phyloP scores from a whole-genome alignment of 202 grass and related monocot genomes.

The Digitaria exilis region DNA sequence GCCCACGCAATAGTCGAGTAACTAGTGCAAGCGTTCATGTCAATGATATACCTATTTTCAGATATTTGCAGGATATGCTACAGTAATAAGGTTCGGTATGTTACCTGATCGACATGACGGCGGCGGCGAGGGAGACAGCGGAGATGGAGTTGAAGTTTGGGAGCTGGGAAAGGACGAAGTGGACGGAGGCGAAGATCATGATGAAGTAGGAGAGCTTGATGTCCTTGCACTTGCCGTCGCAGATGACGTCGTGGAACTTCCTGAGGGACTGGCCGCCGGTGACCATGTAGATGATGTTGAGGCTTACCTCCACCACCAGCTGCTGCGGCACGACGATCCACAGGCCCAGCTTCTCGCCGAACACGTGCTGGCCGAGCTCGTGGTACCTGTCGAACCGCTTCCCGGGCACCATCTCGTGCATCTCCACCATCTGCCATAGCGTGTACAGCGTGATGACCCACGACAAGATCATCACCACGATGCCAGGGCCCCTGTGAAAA shows the following conservation, averaged over 20 bases:
- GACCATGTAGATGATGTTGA: conserved; percentile 55
- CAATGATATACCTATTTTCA: neutral
- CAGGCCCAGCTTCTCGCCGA: conserved; percentile 54
- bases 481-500: conserved; percentile 37
- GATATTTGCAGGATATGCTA: neutral
- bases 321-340: conserved; percentile 52
- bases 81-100: neutral
- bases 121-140: conserved; percentile 33
- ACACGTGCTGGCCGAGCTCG: conserved; percentile 52
- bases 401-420: conserved; percentile 47
- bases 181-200: conserved; percentile 40
- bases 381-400: conserved; percentile 58
- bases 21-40: neutral
- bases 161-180: conserved; percentile 42
- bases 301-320: conserved; percentile 42
- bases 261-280: conserved; percentile 48
- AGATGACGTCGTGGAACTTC: conserved; percentile 38
- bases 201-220: conserved; percentile 48
- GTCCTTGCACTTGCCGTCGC: neutral
- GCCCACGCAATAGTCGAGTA: conserved; percentile 17
- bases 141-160: conserved; percentile 57
- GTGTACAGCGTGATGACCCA: conserved; percentile 54
- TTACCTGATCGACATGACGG: conserved; percentile 47
- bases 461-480: conserved; percentile 28
- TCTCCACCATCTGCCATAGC: conserved; percentile 60